phyloP scores from a whole-genome alignment of 805 yeast genomes.

The Cyberlindnera americana region DNA sequence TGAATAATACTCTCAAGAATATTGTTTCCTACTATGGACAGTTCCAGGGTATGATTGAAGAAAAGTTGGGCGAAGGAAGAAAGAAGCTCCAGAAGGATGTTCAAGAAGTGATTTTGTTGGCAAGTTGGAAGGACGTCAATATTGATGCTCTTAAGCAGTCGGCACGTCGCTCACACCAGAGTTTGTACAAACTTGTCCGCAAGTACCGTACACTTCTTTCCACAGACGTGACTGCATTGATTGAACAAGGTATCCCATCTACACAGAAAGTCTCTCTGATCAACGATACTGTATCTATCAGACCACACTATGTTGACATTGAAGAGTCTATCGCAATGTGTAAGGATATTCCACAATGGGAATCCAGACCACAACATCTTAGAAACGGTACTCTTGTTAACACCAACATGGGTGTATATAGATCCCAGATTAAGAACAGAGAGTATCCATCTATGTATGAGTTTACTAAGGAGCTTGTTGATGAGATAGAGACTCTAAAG shows the following conservation, averaged over 20 bases:
- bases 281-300: conserved; percentile 9
- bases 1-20: conserved; percentile 47
- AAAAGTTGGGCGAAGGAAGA: conserved; percentile 42
- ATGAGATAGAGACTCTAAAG: conserved; percentile 58
- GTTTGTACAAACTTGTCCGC: conserved; percentile 75
- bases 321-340: conserved; percentile 9
- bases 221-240: conserved; percentile 46
- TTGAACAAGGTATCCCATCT: conserved; percentile 57
- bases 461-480: conserved; percentile 50
- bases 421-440: conserved; percentile 31
- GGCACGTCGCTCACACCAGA: conserved; percentile 83
- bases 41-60: conserved; percentile 49
- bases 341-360: conserved; percentile 44
- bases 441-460: conserved; percentile 47
- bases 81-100: conserved; percentile 71
- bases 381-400: conserved; percentile 47
- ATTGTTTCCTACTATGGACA: conserved; percentile 64
- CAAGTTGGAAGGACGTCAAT: conserved; percentile 97
- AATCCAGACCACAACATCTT: conserved; percentile 52
- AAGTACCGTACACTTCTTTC: conserved; percentile 68
- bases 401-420: conserved; percentile 53
- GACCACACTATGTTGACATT: conserved; percentile 11
- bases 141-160: conserved; percentile 91
- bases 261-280: conserved; percentile 16
- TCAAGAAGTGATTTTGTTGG: conserved; percentile 78